These are phyloP conservation scores for Fraxinus latifolia DNA, from an alignment of 305 asterid genomes.

Conservation along the genomic window DNA sequence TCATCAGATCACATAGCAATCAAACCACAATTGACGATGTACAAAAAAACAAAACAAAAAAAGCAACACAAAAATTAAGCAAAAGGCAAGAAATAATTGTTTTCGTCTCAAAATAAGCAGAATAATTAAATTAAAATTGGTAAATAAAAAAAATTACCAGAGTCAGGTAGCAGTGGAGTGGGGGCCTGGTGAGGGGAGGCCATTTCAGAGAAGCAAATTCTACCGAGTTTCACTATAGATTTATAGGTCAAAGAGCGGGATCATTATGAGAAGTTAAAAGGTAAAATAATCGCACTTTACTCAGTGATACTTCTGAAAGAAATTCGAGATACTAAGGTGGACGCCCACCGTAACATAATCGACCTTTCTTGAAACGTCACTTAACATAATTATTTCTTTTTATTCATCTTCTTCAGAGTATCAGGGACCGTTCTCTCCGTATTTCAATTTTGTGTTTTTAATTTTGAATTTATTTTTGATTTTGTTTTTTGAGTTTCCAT, in stretches of 20 bases:
- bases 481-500: no score
- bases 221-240: conserved; percentile 32
- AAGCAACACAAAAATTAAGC: background rate
- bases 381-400: no score
- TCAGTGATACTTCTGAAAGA: background rate
- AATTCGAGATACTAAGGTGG: background rate
- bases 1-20: conserved; percentile 15
- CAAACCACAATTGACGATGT: conserved; percentile 16
- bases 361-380: background rate
- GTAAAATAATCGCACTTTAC: background rate
- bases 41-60: no score
- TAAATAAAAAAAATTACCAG: conserved; percentile 34
- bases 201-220: conserved; percentile 47
- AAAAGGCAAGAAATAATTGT: background rate
- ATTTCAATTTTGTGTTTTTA: no score
- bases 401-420: no score
- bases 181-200: conserved; percentile 59
- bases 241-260: conserved; percentile 25
- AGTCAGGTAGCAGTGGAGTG: conserved; percentile 61
- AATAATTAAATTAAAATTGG: background rate
- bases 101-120: background rate
- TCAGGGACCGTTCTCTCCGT: no score
- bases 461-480: no score
- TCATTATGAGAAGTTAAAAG: conserved; percentile 25
- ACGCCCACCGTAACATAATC: background rate